These are phyloP conservation scores for Corylus avellana DNA, from an alignment of 306 rosid genomes.

Conservation along the genomic window DNA sequence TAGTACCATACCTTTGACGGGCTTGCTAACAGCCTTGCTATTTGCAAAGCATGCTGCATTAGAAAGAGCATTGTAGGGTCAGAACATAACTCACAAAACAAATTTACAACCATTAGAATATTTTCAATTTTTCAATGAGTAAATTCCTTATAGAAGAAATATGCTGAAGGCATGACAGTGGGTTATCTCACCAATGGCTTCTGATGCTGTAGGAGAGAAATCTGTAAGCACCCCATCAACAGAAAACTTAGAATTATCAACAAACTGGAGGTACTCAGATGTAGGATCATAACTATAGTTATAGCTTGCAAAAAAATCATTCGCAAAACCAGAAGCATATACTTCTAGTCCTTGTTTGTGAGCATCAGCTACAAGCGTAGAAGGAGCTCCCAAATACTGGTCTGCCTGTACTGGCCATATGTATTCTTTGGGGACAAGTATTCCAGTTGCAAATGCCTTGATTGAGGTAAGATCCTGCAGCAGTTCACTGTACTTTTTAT, in stretches of 20 bases:
- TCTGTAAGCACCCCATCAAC: slow-evolving; percentile 90
- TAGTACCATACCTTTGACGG: slow-evolving; percentile 47
- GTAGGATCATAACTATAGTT: slow-evolving; percentile 69
- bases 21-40: slow-evolving; percentile 34
- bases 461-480: slow-evolving; percentile 51
- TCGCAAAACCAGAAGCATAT: slow-evolving; percentile 83
- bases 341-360: slow-evolving; percentile 82
- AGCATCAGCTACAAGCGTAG: slow-evolving; percentile 70
- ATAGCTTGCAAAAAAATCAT: slow-evolving; percentile 54
- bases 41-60: slow-evolving; percentile 73
- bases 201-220: slow-evolving; percentile 68
- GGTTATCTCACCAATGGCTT: slow-evolving; percentile 69
- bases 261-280: slow-evolving; percentile 67
- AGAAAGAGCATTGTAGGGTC: slow-evolving; percentile 26
- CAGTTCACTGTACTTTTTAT: slow-evolving; percentile 44
- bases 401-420: slow-evolving; percentile 55
- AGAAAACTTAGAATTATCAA: slow-evolving; percentile 53
- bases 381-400: slow-evolving; percentile 54
- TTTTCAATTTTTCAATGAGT: background rate
- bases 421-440: slow-evolving; percentile 75
- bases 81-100: slow-evolving; percentile 5
- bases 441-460: slow-evolving; percentile 75
- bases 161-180: slow-evolving; percentile 10
- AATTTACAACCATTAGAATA: background rate
- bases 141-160: background rate